Base-by-base conservation (phyloP, 1,284 basidiomycete genomes). In the Cutaneotrichosporon spelunceum region DNA sequence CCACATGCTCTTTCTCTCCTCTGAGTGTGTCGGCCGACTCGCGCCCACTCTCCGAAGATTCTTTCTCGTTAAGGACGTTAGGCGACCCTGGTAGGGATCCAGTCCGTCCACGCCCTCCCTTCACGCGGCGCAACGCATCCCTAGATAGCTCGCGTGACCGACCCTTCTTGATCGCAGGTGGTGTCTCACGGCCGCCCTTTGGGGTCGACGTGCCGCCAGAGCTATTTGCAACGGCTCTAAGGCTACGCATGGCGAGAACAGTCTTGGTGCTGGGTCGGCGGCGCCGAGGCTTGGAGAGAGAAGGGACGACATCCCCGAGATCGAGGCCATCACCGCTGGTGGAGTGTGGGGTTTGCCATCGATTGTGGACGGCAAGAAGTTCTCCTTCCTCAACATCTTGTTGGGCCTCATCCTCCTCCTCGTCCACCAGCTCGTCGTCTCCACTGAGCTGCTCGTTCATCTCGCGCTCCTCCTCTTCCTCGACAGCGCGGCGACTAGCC, bases 401-500 rank as follows among this genome's bases (percentile, higher is more conserved):
- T 36, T 70, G 65, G 23, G 60, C 66, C 14, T 49, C 62, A 27
- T 62, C 66, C 1, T 66, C 69, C 3, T 68, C 70, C 3, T 74
- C 70, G 16, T 71, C 72, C 4, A 70, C 72, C 21, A 73, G 74
- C 33, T 67, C 65, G n/a, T 75, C 73, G 34, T 76, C 72, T 36
- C 67, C 72, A 33, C 70, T 75, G 19, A 77, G 67, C 30, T 74
- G 65, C 50, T 70, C 70, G 60, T 79, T 79, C 68, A 79, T 69
- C 56, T 70, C 70, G 19, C 79, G 65, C 63, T 78, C 77, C 65
- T 79, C 78, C 29, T 78, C 77, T 59, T 81, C 79, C 55, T 81
- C 81, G 56, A 81, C 79, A 26, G 80, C 79, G 26, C 80, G 70
- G 24, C 80, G 66, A 62, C 80, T 79, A 23, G 81, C 78, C 63